Conservation (phyloP, 2,329 filamentous ascomycete genomes). For the Microascus cirrosus region DNA sequence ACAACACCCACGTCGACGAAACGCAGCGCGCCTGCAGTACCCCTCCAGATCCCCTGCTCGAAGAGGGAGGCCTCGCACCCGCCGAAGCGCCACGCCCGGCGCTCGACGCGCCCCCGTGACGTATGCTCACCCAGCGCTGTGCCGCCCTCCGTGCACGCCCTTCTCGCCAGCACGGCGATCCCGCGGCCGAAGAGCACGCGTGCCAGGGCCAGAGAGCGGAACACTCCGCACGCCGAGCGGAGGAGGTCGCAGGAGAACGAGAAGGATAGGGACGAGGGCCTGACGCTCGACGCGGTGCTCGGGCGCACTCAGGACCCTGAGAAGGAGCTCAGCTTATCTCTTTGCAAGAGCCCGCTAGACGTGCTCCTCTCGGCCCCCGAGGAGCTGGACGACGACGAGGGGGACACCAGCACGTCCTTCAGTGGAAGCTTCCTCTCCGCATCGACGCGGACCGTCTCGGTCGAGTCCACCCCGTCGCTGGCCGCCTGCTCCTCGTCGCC, state of each 20-base stretch:
- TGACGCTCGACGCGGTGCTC: conserved; percentile 47
- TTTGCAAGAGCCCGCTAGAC: conserved; percentile 45
- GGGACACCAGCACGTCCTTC: conserved; percentile 23
- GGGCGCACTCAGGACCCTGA: conserved; percentile 42
- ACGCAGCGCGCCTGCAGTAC: not conserved
- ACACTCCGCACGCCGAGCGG: not conserved
- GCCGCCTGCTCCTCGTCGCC: conserved; percentile 42
- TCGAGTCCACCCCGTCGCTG: conserved; percentile 51
- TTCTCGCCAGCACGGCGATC: conserved; percentile 52
- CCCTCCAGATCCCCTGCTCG: conserved; percentile 35
- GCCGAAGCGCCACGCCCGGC: conserved; percentile 19
- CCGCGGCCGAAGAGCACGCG: conserved; percentile 25
- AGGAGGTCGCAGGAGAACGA: not conserved
- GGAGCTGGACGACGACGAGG: conserved; percentile 35
- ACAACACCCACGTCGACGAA: not conserved
- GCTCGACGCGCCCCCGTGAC: conserved; percentile 21
- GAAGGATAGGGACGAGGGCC: not conserved
- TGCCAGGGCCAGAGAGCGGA: conserved; percentile 8
- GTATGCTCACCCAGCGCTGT: conserved; percentile 41
- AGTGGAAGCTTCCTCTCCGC: conserved; percentile 42
- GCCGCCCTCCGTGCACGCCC: conserved; percentile 46
- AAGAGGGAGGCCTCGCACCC: conserved; percentile 20
- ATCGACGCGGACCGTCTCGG: conserved; percentile 44
- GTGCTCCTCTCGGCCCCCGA: conserved; percentile 49
- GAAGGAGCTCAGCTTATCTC: conserved; percentile 44